Conservation (phyloP, 2,329 filamentous ascomycete species). For the Zymoseptoria crescenta region DNA sequence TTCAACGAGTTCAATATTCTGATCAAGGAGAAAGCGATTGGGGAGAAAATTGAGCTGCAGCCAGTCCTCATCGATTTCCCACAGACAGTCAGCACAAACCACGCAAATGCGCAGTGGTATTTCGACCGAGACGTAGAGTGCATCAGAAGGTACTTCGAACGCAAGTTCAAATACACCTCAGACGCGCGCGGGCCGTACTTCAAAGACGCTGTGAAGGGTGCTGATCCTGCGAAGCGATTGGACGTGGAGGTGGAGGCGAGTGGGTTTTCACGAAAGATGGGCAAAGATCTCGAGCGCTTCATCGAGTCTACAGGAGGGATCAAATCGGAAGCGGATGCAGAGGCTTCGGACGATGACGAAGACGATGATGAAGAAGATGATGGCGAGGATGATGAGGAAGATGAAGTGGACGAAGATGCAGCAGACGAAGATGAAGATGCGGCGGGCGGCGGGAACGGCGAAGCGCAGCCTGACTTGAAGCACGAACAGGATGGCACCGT, state of each 20-base stretch:
- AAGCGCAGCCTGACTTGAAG: slow-evolving; percentile 9
- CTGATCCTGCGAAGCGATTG: slow-evolving; percentile 61
- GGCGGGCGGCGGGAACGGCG: slow-evolving; percentile 2
- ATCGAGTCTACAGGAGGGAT: slow-evolving; percentile 63
- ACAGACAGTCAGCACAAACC: slow-evolving; percentile 94
- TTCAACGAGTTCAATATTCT: slow-evolving; percentile 99
- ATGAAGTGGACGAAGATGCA: slow-evolving; percentile 8
- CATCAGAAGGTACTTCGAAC: slow-evolving; percentile 87
- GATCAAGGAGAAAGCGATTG: slow-evolving; percentile 58
- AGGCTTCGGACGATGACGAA: slow-evolving; percentile 32
- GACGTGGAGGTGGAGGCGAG: slow-evolving; percentile 88
- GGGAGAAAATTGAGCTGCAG: slow-evolving; percentile 47
- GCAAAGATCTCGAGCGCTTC: slow-evolving; percentile 84
- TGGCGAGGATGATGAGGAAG: slow-evolving; percentile 28
- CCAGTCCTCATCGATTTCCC: slow-evolving; percentile 96
- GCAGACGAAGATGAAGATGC: slow-evolving; percentile 12
- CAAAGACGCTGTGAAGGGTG: slow-evolving; percentile 68
- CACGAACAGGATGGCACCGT: slow-evolving; percentile 11
- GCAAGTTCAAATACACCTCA: slow-evolving; percentile 79
- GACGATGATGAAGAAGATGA: slow-evolving; percentile 34
- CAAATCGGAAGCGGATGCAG: slow-evolving; percentile 28
- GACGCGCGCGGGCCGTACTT: slow-evolving; percentile 80
- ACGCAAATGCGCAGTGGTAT: slow-evolving; percentile 90
- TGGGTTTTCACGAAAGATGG: slow-evolving; percentile 94
- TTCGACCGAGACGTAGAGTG: slow-evolving; percentile 95